These are phyloP conservation scores for Paramecium pentaurelia DNA, from an alignment of 73 alveolate species.

Conservation along the genomic window DNA sequence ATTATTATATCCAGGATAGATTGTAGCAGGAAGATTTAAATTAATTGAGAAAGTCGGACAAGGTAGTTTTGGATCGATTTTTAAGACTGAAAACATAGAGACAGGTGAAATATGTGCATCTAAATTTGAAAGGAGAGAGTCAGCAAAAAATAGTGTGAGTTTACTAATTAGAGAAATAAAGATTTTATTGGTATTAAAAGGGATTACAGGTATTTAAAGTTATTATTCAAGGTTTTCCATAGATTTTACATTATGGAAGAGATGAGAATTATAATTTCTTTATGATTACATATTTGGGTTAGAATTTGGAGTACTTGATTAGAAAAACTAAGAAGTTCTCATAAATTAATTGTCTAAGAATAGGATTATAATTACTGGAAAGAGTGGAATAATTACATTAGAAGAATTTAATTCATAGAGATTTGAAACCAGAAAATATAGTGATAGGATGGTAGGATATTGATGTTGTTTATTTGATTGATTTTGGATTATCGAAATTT, in stretches of 20 bases:
- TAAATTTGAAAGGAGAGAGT: constrained; percentile 49
- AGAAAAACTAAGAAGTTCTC: constrained; percentile 57
- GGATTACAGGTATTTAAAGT: background rate
- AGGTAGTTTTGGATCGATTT: constrained; percentile 61
- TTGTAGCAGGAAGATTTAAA: constrained; percentile 47
- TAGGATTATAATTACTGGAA: constrained; percentile 42
- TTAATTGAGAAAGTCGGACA: constrained; percentile 55
- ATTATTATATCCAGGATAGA: background rate
- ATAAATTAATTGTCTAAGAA: background rate
- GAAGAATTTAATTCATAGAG: constrained; percentile 49
- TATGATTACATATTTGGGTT: constrained; percentile 90
- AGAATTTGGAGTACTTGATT: constrained; percentile 84
- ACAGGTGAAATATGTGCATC: constrained; percentile 60
- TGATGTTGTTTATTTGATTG: constrained; percentile 73
- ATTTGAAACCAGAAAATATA: constrained; percentile 59
- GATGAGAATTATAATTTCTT: constrained; percentile 78
- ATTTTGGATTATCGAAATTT: constrained; percentile 91
- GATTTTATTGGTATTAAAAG: constrained; percentile 46
- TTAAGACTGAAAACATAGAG: constrained; percentile 53
- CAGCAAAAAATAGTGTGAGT: constrained; percentile 7
- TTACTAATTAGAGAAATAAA: constrained; percentile 57
- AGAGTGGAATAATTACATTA: constrained; percentile 39
- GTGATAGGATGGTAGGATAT: constrained; percentile 53
- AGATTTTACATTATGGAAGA: constrained; percentile 58
- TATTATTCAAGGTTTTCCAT: constrained; percentile 56